These are phyloP conservation scores for Terfezia claveryi DNA, from an alignment of 495 filamentous ascomycete genomes.

Conservation along the genomic window DNA sequence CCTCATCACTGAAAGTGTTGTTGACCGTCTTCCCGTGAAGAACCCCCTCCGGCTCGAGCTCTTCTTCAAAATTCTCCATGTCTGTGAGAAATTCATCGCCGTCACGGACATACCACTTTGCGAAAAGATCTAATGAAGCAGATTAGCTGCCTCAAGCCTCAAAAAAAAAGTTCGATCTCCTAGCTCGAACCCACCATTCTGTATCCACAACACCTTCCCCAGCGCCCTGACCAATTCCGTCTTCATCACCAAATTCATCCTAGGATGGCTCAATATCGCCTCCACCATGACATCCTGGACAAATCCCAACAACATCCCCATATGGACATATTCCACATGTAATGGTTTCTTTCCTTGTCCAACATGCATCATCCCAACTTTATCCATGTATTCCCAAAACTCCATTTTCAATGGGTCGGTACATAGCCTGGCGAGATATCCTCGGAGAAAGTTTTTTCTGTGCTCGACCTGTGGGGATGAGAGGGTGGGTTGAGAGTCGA, in stretches of 20 bases:
- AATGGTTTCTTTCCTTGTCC: conserved; percentile 40
- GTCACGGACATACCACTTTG: conserved; percentile 50
- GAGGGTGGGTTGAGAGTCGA: conserved; percentile 39
- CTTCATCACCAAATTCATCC: conserved; percentile 38
- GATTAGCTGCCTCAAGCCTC: neutral
- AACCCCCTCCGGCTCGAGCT: conserved; percentile 42
- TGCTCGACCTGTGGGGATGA: conserved; percentile 48
- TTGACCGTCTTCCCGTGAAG: conserved; percentile 19
- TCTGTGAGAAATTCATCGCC: conserved; percentile 47
- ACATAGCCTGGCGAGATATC: conserved; percentile 46
- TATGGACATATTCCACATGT: conserved; percentile 57
- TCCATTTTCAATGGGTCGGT: conserved; percentile 48
- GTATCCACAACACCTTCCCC: conserved; percentile 30
- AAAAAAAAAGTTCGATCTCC: neutral
- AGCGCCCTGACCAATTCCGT: conserved; percentile 43
- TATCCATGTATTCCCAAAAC: conserved; percentile 60
- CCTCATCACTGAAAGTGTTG: too few species aligned
- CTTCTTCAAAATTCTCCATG: conserved; percentile 25
- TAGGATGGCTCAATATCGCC: conserved; percentile 48
- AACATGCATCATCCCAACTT: conserved; percentile 35
- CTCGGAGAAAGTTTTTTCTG: conserved; percentile 53
- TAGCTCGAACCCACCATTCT: conserved; percentile 9
- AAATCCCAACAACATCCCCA: conserved; percentile 41
- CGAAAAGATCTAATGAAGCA: conserved; percentile 37
- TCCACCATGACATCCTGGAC: conserved; percentile 55